A percentile compares a stretch with the other conserved stretches of the same genome.
Evolutionary conservation across 2,329 filamentous ascomycete species (phyloP).

Genomic region (Xylariaceae sp.): DNA sequence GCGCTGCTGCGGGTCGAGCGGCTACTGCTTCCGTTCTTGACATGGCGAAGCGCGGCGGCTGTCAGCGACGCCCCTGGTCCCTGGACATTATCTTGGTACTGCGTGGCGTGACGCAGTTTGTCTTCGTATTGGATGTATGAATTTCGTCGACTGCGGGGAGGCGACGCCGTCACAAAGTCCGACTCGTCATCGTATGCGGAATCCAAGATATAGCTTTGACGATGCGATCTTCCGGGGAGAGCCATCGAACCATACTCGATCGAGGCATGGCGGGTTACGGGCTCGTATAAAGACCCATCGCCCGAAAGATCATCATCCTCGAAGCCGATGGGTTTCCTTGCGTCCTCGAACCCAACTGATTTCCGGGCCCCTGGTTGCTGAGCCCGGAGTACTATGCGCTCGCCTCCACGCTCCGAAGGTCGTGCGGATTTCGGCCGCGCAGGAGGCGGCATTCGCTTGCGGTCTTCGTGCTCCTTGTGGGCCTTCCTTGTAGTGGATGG

Average conservation of each 20-base stretch:
- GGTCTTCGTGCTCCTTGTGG: conserved; percentile 35
- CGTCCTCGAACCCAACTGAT: not conserved
- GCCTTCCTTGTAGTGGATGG: conserved; percentile 32
- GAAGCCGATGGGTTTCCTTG: conserved; percentile 22
- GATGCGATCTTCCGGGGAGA: conserved; percentile 13
- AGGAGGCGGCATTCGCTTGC: conserved; percentile 43
- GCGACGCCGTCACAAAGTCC: conserved; percentile 19
- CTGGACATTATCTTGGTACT: conserved; percentile 47
- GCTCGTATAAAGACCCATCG: conserved; percentile 13
- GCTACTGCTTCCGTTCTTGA: conserved; percentile 42
- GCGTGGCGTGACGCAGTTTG: conserved; percentile 35
- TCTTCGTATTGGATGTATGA: conserved; percentile 33
- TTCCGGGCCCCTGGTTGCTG: conserved; percentile 17
- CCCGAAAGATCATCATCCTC: conserved; percentile 18
- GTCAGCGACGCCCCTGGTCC: conserved; percentile 42
- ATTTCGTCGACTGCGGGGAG: conserved; percentile 24
- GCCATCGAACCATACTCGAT: conserved; percentile 22
- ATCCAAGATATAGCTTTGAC: conserved; percentile 12
- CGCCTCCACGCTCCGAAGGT: conserved; percentile 19
- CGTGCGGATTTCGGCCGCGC: conserved; percentile 29
- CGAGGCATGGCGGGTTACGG: conserved; percentile 15
- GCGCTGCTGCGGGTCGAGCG: conserved; percentile 50
- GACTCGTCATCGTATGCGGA: conserved; percentile 12
- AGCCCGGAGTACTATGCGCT: conserved; percentile 23
- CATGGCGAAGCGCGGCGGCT: conserved; percentile 45